Evolutionary conservation across 306 rosid species (phyloP).

Genomic region (Alnus glutinosa): DNA sequence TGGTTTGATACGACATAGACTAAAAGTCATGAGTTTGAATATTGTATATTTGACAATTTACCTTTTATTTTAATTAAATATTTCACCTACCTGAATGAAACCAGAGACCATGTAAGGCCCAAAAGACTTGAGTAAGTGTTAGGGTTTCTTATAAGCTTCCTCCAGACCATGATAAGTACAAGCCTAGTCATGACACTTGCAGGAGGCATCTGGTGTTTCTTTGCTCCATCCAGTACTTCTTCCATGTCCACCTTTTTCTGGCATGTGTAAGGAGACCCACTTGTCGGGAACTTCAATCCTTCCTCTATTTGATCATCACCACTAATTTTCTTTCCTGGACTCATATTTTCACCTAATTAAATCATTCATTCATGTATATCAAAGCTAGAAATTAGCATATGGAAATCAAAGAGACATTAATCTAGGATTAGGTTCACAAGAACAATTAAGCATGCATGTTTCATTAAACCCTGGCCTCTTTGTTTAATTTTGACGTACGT

Average conservation of each 20-base stretch:
- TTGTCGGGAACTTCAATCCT: constrained; percentile 45
- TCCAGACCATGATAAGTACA: constrained; percentile 88
- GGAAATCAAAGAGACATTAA: too few relatives aligned
- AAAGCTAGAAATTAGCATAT: neutral
- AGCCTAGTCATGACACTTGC: constrained; percentile 89
- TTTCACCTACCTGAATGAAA: constrained; percentile 56
- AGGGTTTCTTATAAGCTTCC: constrained; percentile 91
- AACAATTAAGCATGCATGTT: neutral
- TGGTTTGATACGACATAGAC: too few relatives aligned
- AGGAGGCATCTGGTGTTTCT: constrained; percentile 80
- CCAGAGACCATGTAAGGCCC: constrained; percentile 78
- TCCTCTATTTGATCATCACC: constrained; percentile 52
- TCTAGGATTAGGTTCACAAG: neutral
- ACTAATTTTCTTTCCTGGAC: constrained; percentile 53
- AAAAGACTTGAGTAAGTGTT: constrained; percentile 81
- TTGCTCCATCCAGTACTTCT: constrained; percentile 36
- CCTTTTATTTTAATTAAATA: too few relatives aligned
- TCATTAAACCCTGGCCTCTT: too few relatives aligned
- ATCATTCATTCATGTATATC: constrained; percentile 47
- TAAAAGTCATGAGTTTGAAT: too few relatives aligned
- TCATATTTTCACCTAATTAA: constrained; percentile 45
- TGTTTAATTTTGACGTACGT: too few relatives aligned
- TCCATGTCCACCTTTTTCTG: constrained; percentile 60
- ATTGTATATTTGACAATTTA: too few relatives aligned
- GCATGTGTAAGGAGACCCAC: constrained; percentile 56